Percentiles rank a stretch among this genome's conserved stretches.
Conservation (phyloP, 208 protist genomes). For the Acanthamoeba lenticulata region DNA sequence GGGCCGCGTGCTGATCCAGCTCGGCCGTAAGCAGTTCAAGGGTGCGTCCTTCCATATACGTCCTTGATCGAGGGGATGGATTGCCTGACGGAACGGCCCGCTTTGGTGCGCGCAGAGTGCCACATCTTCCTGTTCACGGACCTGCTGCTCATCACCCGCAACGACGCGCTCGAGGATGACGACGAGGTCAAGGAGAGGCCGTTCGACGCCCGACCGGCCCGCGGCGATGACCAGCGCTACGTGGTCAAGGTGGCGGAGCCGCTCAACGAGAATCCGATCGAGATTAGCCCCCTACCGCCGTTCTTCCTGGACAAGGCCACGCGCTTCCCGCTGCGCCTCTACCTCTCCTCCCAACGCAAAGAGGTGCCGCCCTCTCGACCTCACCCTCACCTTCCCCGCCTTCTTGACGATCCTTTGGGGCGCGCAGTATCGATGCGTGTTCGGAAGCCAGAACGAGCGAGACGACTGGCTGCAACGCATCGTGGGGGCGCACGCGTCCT, state of each 20-base stretch:
- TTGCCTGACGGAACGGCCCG: no score
- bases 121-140: slow-evolving; percentile 29
- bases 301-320: slow-evolving; percentile 17
- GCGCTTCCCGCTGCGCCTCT: neutral
- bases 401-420: neutral
- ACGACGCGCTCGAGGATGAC: neutral
- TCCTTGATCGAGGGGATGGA: neutral
- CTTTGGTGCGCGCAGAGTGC: neutral
- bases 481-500: neutral
- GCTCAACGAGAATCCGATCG: slow-evolving; percentile 23
- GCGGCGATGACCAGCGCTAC: no score
- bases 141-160: neutral
- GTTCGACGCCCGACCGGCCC: no score
- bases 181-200: neutral
- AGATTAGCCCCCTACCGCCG: neutral
- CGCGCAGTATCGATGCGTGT: slow-evolving; percentile 10
- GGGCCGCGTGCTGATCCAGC: neutral
- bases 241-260: slow-evolving; percentile 12
- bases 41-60: neutral
- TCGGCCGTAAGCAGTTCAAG: slow-evolving; percentile 14
- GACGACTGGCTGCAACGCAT: slow-evolving; percentile 18
- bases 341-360: slow-evolving; percentile 34
- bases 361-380: neutral
- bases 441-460: neutral
- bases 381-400: neutral